Conservation (phyloP, 2,329 filamentous ascomycete species). For the Talaromyces albobiverticillius region DNA sequence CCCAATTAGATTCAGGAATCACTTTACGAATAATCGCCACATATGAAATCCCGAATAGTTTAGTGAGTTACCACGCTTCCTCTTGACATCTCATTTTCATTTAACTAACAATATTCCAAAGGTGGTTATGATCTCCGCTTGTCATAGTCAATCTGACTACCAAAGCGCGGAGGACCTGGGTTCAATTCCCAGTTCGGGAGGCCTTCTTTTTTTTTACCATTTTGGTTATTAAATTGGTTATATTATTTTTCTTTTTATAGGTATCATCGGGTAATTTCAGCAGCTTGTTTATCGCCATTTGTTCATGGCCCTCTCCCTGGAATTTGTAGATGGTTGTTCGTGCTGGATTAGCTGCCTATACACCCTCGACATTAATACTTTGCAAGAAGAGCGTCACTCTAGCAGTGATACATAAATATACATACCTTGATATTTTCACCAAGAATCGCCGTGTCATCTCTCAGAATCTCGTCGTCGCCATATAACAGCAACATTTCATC, state of each 20-base stretch:
- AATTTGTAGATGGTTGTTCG: slow-evolving; percentile 9
- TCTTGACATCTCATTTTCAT: too few species aligned
- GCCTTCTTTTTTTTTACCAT: too few species aligned
- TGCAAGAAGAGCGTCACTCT: not conserved
- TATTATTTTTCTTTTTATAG: slow-evolving; percentile 9
- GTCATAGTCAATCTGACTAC: too few species aligned
- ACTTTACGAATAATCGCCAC: too few species aligned
- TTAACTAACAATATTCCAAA: too few species aligned
- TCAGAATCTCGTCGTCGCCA: slow-evolving; percentile 11
- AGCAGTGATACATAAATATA: not conserved
- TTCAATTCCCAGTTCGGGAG: too few species aligned
- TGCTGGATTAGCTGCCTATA: slow-evolving; percentile 3
- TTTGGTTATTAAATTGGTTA: too few species aligned
- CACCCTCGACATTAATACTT: not conserved
- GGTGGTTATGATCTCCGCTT: too few species aligned
- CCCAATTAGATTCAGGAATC: too few species aligned
- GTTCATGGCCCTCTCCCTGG: slow-evolving; percentile 9
- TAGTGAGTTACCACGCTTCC: too few species aligned
- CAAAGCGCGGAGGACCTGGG: too few species aligned
- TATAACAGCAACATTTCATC: slow-evolving; percentile 8
- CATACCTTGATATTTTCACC: slow-evolving; percentile 6
- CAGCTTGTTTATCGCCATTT: slow-evolving; percentile 7
- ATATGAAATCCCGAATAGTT: too few species aligned
- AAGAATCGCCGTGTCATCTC: slow-evolving; percentile 6
- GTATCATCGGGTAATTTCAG: not conserved